Evolutionary conservation across 176 grass and related monocot species (phyloP), one percentile per base, ranked within the genome.

Genomic region (Secale cereale): DNA sequence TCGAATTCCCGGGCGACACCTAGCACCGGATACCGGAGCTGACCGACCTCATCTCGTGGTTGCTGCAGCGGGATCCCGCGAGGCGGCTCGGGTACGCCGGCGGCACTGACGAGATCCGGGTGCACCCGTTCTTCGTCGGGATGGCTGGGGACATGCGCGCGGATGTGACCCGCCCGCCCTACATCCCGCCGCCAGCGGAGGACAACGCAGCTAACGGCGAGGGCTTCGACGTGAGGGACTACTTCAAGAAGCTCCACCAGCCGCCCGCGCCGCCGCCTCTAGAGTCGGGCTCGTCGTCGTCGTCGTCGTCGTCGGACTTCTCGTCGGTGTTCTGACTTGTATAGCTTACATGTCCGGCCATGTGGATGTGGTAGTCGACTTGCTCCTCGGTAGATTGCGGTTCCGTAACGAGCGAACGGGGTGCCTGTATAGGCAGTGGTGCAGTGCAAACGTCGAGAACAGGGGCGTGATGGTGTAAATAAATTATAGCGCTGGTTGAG

Each of bases 121-220:
- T 76, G 1, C 97, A 99, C 81, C 89, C 86, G 65, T 99, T 99
- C 91, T 99, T 99, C 86, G 76, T 62, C 15, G 97, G 97, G 8
- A 88, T 99, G 8, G 70, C 77, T 33, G 96, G 97, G 97, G 91
- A 96, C 80, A 64, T 90, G 66, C 92, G 96, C 56, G 69, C 82
- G 3, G 88, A 89, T 78, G 61, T 99, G 39, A 76, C 87, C 33
- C 82, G 97, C 61, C 91, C 93, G 82, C 97, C 97, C 23, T 94
- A 90, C 88, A 89, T 94, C 77, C 86, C 92, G 14, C 94, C 90
- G 0, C 69, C 39, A 2, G 87, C 78, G 4, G 88, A 94, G 8
- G 90, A 94, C 65, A 86, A 88, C 64, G 48, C 62, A 11, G 65
- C 6, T 2, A 60, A n/a, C 7, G 81, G 72, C 2, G 14, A 87